These are phyloP conservation scores for Arthrinium phaeospermum DNA, from an alignment of 2,329 filamentous ascomycete genomes.

Conservation along the genomic window DNA sequence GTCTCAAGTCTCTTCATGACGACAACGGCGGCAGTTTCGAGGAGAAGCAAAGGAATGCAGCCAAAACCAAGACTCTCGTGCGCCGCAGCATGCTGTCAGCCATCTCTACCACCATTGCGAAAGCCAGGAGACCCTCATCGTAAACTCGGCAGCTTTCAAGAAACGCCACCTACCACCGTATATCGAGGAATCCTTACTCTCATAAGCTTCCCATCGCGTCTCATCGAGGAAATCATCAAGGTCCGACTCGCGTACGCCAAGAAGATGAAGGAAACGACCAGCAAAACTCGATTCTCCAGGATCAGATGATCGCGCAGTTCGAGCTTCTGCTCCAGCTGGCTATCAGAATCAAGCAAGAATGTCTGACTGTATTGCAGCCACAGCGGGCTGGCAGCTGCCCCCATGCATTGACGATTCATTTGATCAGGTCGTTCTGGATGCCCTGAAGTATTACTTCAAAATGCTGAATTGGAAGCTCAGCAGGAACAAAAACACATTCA, in stretches of 20 bases:
- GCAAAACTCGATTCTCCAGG: slow-evolving; percentile 90
- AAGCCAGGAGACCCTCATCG: slow-evolving; percentile 88
- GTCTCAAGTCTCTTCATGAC: slow-evolving; percentile 87
- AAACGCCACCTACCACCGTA: slow-evolving; percentile 93
- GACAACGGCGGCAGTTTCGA: slow-evolving; percentile 66
- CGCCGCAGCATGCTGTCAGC: slow-evolving; percentile 81
- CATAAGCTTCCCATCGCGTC: slow-evolving; percentile 94
- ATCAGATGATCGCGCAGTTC: slow-evolving; percentile 98
- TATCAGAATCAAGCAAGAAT: slow-evolving; percentile 90
- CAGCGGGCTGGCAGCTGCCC: slow-evolving; percentile 93
- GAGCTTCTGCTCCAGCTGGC: slow-evolving; percentile 91
- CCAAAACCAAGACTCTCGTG: slow-evolving; percentile 46
- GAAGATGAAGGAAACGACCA: slow-evolving; percentile 96
- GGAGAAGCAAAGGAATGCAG: slow-evolving; percentile 39
- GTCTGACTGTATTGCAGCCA: slow-evolving; percentile 80
- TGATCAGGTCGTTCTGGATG: slow-evolving; percentile 88
- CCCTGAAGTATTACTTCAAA: slow-evolving; percentile 97
- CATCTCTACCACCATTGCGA: slow-evolving; percentile 85
- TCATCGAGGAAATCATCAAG: slow-evolving; percentile 96
- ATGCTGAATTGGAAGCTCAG: slow-evolving; percentile 98
- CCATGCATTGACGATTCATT: slow-evolving; percentile 97
- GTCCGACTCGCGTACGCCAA: slow-evolving; percentile 89
- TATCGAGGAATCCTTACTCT: slow-evolving; percentile 95
- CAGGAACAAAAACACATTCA: slow-evolving; percentile 98
- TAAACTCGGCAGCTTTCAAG: slow-evolving; percentile 82